These are phyloP conservation scores for Pythium brassicae DNA, from an alignment of 352 stramenopile genomes.

Conservation along the genomic window DNA sequence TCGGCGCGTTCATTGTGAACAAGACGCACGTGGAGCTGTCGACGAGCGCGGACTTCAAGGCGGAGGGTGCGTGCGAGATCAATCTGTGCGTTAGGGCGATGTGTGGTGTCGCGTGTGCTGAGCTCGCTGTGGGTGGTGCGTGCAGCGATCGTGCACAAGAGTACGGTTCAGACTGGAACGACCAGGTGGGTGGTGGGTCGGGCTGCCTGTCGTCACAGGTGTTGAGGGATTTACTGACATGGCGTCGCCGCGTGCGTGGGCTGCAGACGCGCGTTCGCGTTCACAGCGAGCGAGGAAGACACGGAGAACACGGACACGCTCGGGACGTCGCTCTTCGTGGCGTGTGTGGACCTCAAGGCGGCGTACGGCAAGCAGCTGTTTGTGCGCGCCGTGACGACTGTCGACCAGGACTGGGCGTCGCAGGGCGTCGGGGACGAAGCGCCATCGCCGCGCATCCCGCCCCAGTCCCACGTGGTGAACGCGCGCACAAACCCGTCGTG, in stretches of 20 bases:
- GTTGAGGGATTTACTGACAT: no score
- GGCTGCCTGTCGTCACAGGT: no score
- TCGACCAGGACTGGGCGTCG: slow-evolving; percentile 78
- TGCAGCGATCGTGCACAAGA: slow-evolving; percentile 44
- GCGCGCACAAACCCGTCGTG: slow-evolving; percentile 66
- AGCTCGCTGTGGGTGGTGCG: background rate
- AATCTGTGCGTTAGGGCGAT: background rate
- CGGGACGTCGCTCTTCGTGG: slow-evolving; percentile 64
- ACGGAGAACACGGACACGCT: slow-evolving; percentile 42
- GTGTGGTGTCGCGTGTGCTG: background rate
- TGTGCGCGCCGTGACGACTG: slow-evolving; percentile 54
- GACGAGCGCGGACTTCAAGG: slow-evolving; percentile 40
- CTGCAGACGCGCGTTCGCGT: slow-evolving; percentile 54
- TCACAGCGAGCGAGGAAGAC: slow-evolving; percentile 25
- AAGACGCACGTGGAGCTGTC: slow-evolving; percentile 68
- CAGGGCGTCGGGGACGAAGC: slow-evolving; percentile 42
- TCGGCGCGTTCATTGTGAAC: slow-evolving; percentile 72
- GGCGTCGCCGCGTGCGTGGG: no score
- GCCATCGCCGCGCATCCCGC: slow-evolving; percentile 56
- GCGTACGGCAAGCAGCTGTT: slow-evolving; percentile 36
- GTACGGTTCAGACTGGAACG: slow-evolving; percentile 32
- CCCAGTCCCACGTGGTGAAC: slow-evolving; percentile 83
- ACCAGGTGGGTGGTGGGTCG: slow-evolving; percentile 27
- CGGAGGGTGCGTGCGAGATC: slow-evolving; percentile 12
- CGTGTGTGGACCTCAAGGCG: slow-evolving; percentile 44